Conservation (phyloP, 805 yeast genomes). For the Schwanniomyces yamadae region DNA sequence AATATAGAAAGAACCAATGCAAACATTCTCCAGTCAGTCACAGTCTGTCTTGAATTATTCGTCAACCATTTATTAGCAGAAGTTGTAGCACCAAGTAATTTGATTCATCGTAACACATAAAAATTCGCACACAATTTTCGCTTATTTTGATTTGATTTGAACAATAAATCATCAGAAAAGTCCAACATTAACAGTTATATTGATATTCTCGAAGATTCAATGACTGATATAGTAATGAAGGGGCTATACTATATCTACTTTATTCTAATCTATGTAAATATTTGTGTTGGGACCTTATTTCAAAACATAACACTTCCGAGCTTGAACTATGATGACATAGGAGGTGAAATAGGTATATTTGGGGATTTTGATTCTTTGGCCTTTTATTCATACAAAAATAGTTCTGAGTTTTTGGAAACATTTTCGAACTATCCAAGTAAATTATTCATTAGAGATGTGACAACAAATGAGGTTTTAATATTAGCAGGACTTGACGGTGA, state of each 20-base stretch:
- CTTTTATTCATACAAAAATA: conserved; percentile 25
- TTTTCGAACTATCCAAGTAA: conserved; percentile 9
- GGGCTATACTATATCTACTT: not conserved
- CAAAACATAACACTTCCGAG: conserved; percentile 15
- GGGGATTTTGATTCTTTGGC: conserved; percentile 32
- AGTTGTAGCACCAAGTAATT: too few species aligned
- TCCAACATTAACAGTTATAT: too few species aligned
- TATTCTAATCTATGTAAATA: not conserved
- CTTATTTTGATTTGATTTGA: too few species aligned
- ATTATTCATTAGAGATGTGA: conserved; percentile 22
- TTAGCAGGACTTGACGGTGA: conserved; percentile 34
- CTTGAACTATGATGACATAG: conserved; percentile 23
- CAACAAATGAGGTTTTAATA: conserved; percentile 15
- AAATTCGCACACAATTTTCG: too few species aligned
- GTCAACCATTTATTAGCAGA: too few species aligned
- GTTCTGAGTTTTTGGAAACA: conserved; percentile 18
- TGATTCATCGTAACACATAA: too few species aligned
- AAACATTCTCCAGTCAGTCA: too few species aligned
- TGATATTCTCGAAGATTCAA: too few species aligned
- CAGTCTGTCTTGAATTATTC: too few species aligned
- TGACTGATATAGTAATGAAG: too few species aligned
- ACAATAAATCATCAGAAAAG: too few species aligned
- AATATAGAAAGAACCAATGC: too few species aligned
- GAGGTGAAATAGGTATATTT: conserved; percentile 30
- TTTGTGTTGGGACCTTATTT: conserved; percentile 3